Conservation (phyloP, 2,329 filamentous ascomycete genomes). For the Mollisia scopiformis region DNA sequence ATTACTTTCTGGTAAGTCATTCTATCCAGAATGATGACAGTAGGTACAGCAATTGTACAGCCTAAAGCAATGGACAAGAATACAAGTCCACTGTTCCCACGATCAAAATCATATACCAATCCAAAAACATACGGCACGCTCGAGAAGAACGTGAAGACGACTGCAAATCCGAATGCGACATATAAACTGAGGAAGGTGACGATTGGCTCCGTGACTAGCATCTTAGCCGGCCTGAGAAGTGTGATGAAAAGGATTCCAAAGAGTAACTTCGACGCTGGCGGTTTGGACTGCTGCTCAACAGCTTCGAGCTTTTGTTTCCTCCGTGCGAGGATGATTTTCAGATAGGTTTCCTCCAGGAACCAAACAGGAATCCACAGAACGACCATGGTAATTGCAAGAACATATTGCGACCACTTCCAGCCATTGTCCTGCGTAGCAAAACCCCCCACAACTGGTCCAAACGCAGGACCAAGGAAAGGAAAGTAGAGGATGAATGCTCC, state of each 20-base stretch:
- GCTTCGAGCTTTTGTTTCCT: slow-evolving; percentile 3
- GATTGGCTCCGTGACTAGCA: slow-evolving; percentile 66
- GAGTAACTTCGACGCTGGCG: slow-evolving; percentile 9
- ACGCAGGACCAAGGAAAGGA: slow-evolving; percentile 23
- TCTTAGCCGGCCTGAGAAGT: slow-evolving; percentile 47
- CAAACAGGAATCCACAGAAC: slow-evolving; percentile 11
- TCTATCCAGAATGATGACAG: slow-evolving; percentile 43
- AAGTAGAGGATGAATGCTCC: slow-evolving; percentile 15
- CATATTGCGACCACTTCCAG: slow-evolving; percentile 25
- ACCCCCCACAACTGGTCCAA: slow-evolving; percentile 25
- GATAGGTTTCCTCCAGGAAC: slow-evolving; percentile 22
- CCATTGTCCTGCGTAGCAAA: slow-evolving; percentile 20
- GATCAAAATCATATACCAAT: slow-evolving; percentile 45
- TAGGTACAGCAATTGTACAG: slow-evolving; percentile 23
- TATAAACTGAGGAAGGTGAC: slow-evolving; percentile 58
- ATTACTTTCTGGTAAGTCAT: slow-evolving; percentile 41
- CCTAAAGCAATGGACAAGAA: slow-evolving; percentile 22
- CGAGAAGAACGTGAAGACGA: slow-evolving; percentile 55
- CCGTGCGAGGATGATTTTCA: slow-evolving; percentile 19
- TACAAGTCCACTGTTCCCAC: slow-evolving; percentile 26
- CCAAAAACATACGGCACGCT: slow-evolving; percentile 52
- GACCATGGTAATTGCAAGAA: slow-evolving; percentile 15
- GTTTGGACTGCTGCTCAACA: neutral
- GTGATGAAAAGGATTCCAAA: slow-evolving; percentile 17
- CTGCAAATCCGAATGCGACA: slow-evolving; percentile 52